phyloP scores from a whole-genome alignment of 1,284 basidiomycete genomes.

The Apiotrichum sp. region DNA sequence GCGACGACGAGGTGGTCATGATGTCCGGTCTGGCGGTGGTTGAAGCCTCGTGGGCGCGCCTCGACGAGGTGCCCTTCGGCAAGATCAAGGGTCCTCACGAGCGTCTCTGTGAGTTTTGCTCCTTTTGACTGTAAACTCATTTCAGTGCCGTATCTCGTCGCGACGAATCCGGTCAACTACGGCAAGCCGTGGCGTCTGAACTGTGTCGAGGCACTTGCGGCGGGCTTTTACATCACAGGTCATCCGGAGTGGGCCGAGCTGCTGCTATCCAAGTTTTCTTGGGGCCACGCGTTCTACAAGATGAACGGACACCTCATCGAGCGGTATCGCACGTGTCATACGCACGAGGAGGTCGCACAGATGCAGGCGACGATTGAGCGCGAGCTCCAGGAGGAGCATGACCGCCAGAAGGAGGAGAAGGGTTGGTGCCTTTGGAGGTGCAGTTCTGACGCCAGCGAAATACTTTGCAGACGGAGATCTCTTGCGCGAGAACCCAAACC shows the following conservation, averaged over 20 bases:
- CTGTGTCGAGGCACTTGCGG: slow-evolving; percentile 87
- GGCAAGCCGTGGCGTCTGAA: slow-evolving; percentile 88
- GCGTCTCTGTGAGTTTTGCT: slow-evolving; percentile 70
- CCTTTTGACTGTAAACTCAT: slow-evolving; percentile 68
- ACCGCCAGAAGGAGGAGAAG: slow-evolving; percentile 53
- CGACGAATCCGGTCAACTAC: slow-evolving; percentile 91
- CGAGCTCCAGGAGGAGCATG: slow-evolving; percentile 63
- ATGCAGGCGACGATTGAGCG: slow-evolving; percentile 68
- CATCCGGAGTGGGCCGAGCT: slow-evolving; percentile 71
- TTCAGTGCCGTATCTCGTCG: slow-evolving; percentile 82
- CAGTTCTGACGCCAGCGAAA: slow-evolving; percentile 1
- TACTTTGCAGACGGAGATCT: slow-evolving; percentile 49
- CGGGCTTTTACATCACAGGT: slow-evolving; percentile 85
- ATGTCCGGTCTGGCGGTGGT: slow-evolving; percentile 84
- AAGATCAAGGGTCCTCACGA: slow-evolving; percentile 93
- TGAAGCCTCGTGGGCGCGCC: slow-evolving; percentile 93
- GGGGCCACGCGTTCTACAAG: slow-evolving; percentile 77
- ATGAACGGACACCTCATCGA: slow-evolving; percentile 71
- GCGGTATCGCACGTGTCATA: slow-evolving; percentile 64
- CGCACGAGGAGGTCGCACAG: slow-evolving; percentile 57
- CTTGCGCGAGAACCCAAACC: slow-evolving; percentile 58
- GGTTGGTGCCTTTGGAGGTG: slow-evolving; percentile 41
- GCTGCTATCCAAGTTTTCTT: slow-evolving; percentile 72
- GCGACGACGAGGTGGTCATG: slow-evolving; percentile 73
- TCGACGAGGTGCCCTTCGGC: slow-evolving; percentile 88